phyloP scores from a whole-genome alignment of 2,329 filamentous ascomycete species.

The Penicillium digitatum region DNA sequence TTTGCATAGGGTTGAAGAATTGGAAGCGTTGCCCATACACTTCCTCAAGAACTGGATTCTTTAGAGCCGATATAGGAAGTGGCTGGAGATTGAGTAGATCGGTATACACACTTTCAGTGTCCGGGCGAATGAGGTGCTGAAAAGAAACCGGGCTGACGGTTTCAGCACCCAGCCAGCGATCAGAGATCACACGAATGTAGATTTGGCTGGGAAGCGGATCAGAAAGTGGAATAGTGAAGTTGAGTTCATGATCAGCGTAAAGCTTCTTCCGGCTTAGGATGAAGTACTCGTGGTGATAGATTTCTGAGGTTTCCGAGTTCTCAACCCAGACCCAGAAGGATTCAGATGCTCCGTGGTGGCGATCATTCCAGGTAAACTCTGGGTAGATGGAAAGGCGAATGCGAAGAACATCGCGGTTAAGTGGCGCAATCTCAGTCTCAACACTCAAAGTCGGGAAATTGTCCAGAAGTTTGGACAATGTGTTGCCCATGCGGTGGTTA shows the following conservation, averaged over 20 bases:
- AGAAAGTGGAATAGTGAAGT: slow-evolving; percentile 92
- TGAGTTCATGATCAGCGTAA: slow-evolving; percentile 93
- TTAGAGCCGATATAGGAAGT: slow-evolving; percentile 76
- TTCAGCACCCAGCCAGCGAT: slow-evolving; percentile 94
- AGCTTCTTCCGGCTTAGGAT: slow-evolving; percentile 86
- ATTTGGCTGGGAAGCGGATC: slow-evolving; percentile 94
- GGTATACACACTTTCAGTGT: slow-evolving; percentile 96
- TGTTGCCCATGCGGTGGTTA: slow-evolving; percentile 80
- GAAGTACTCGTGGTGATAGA: slow-evolving; percentile 97
- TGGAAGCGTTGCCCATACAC: slow-evolving; percentile 86
- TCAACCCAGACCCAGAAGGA: slow-evolving; percentile 99
- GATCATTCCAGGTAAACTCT: slow-evolving; percentile 92
- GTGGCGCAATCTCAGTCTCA: slow-evolving; percentile 88
- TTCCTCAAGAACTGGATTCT: slow-evolving; percentile 81
- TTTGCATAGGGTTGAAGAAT: slow-evolving; percentile 99
- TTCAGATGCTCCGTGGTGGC: slow-evolving; percentile 87
- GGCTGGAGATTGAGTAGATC: slow-evolving; percentile 90
- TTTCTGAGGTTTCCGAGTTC: slow-evolving; percentile 94
- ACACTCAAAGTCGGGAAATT: slow-evolving; percentile 90
- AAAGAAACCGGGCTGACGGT: slow-evolving; percentile 94
- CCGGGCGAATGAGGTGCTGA: slow-evolving; percentile 93
- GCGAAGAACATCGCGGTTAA: slow-evolving; percentile 92
- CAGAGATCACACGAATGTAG: slow-evolving; percentile 89
- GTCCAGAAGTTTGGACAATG: slow-evolving; percentile 73
- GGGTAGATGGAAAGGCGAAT: slow-evolving; percentile 82